Conservation (phyloP, 495 filamentous ascomycete species). For the Achaetomiella virescens region DNA sequence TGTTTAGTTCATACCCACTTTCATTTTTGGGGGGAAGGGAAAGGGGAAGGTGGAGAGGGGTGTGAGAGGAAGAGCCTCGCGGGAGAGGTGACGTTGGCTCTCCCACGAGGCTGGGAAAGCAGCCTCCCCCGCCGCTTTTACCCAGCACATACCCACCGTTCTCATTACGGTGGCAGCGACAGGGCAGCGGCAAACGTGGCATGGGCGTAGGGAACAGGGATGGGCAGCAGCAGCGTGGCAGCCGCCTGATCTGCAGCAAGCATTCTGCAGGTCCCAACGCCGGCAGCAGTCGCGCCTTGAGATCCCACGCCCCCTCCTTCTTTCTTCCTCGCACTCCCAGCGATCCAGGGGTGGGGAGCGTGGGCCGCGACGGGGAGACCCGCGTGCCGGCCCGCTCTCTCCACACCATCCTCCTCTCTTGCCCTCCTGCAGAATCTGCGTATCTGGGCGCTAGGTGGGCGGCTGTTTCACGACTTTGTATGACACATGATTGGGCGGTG, state of each 20-base stretch:
- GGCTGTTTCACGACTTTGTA: slow-evolving; percentile 38
- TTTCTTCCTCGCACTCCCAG: slow-evolving; percentile 16
- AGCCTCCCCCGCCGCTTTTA: not conserved
- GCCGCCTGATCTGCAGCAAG: slow-evolving; percentile 8
- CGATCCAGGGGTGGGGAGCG: slow-evolving; percentile 3
- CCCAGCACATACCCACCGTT: not conserved
- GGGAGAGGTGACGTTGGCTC: slow-evolving; percentile 25
- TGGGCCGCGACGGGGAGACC: slow-evolving; percentile 13
- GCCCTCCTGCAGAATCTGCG: not conserved
- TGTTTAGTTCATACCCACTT: slow-evolving; percentile 12
- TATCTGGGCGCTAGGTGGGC: not conserved
- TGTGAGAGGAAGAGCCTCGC: slow-evolving; percentile 19
- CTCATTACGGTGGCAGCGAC: not conserved
- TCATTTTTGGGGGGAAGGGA: slow-evolving; percentile 1
- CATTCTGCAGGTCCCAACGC: not conserved
- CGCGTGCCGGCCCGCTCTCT: too few relatives aligned
- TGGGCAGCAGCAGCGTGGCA: slow-evolving; percentile 23
- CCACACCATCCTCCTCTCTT: not conserved
- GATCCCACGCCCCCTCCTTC: slow-evolving; percentile 23
- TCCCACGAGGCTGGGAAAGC: slow-evolving; percentile 13
- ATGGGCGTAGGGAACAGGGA: slow-evolving; percentile 23
- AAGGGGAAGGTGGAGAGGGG: slow-evolving; percentile 1
- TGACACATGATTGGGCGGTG: slow-evolving; percentile 42
- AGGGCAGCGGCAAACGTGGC: not conserved
- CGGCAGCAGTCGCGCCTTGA: not conserved